phyloP scores from a whole-genome alignment of 2,329 filamentous ascomycete genomes.

The Grosmannia huntii region DNA sequence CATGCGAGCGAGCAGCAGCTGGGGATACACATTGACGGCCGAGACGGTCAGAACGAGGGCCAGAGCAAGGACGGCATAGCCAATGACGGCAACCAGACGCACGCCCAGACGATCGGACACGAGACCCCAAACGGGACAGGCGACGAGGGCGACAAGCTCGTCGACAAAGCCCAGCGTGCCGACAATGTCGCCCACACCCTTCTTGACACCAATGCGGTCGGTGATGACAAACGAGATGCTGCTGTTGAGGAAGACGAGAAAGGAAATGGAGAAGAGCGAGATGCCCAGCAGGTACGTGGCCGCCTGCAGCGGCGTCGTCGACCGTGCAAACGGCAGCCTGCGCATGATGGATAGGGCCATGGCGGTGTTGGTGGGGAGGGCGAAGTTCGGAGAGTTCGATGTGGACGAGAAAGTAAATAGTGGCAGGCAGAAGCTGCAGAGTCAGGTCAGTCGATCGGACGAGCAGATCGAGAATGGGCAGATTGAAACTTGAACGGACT shows the following conservation, averaged over 20 bases:
- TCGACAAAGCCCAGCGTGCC: constrained; percentile 78
- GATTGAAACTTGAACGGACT: too few relatives aligned
- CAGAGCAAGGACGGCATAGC: constrained; percentile 70
- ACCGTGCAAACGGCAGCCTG: constrained; percentile 43
- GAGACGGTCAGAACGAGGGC: constrained; percentile 73
- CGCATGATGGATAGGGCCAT: constrained; percentile 20
- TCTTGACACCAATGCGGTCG: constrained; percentile 62
- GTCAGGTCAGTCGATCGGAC: too few relatives aligned
- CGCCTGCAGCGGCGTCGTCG: constrained; percentile 49
- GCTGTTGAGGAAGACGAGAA: constrained; percentile 82
- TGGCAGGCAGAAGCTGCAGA: too few relatives aligned
- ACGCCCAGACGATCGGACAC: constrained; percentile 67
- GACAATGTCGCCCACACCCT: constrained; percentile 65
- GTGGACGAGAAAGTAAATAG: too few relatives aligned
- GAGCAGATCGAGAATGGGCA: too few relatives aligned
- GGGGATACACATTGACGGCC: constrained; percentile 75
- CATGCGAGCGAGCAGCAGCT: constrained; percentile 70
- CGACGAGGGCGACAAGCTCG: constrained; percentile 68
- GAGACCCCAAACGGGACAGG: constrained; percentile 69
- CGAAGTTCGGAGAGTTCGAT: neutral
- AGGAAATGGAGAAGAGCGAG: constrained; percentile 76
- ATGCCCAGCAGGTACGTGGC: constrained; percentile 68
- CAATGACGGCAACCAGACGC: constrained; percentile 57
- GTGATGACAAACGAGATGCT: constrained; percentile 76
- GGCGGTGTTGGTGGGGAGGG: neutral